Percentiles rank a stretch among this genome's conserved stretches.
Conservation (phyloP, 768 basidiomycete species). For the Asterophora lycoperdoides region DNA sequence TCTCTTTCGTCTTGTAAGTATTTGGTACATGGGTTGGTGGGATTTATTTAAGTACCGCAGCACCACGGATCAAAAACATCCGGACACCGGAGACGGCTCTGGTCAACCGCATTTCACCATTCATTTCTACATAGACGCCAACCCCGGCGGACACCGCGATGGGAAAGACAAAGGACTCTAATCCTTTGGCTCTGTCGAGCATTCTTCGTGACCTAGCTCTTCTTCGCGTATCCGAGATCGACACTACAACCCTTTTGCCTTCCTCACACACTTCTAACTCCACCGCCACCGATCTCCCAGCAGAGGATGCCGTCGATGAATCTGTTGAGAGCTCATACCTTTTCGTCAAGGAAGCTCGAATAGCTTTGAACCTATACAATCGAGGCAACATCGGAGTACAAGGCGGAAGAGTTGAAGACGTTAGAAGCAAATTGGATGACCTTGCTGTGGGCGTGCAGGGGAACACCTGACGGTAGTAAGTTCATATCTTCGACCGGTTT, state of each 20-base stretch:
- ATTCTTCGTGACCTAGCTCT: conserved; percentile 72
- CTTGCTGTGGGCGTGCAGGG: conserved; percentile 32
- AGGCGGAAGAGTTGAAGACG: conserved; percentile 50
- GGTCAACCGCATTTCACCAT: too few species aligned
- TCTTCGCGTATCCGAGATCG: conserved; percentile 52
- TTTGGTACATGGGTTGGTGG: too few species aligned
- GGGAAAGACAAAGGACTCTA: conserved; percentile 31
- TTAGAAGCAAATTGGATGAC: conserved; percentile 54
- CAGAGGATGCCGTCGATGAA: conserved; percentile 24
- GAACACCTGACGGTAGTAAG: conserved; percentile 9
- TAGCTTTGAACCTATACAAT: conserved; percentile 50
- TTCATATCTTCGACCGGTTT: neutral
- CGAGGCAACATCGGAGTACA: conserved; percentile 49
- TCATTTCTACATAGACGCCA: too few species aligned
- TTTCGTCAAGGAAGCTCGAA: conserved; percentile 54
- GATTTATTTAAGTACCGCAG: too few species aligned
- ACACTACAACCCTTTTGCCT: conserved; percentile 27
- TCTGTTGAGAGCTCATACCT: conserved; percentile 53
- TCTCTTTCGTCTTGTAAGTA: too few species aligned
- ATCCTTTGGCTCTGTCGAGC: conserved; percentile 53
- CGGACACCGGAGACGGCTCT: too few species aligned
- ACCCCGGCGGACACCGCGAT: neutral
- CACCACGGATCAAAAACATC: too few species aligned
- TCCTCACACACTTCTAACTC: conserved; percentile 8
- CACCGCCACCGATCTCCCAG: neutral